Conservation (phyloP, 768 basidiomycete genomes). For the Leccinum boreale region DNA sequence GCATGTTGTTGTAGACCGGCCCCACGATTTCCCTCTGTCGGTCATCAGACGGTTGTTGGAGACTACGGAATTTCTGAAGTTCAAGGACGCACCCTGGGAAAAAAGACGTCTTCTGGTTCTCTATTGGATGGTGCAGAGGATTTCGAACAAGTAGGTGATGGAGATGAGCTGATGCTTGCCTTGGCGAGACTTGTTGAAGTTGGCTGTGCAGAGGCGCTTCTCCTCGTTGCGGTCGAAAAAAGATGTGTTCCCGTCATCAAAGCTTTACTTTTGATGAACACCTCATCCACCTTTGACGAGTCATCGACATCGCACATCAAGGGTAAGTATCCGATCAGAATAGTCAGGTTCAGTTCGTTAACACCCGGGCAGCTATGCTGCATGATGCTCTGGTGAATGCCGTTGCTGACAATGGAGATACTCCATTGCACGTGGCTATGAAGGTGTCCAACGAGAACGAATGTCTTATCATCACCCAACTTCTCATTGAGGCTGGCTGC, state of each 20-base stretch:
- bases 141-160: background rate
- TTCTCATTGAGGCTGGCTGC: background rate
- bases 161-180: background rate
- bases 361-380: background rate
- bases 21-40: background rate
- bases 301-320: background rate
- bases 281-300: background rate
- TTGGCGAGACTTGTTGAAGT: background rate
- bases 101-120: background rate
- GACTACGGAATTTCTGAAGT: background rate
- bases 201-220: background rate
- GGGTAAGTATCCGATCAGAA: background rate
- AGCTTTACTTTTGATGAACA: slow-evolving; percentile 5
- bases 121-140: slow-evolving; percentile 1
- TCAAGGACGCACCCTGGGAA: background rate
- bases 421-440: background rate
- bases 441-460: background rate
- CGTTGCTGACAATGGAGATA: background rate
- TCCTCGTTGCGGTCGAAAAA: background rate
- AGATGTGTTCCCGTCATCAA: background rate
- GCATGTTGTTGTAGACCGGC: background rate
- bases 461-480: background rate
- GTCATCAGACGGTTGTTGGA: background rate
- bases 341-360: background rate
- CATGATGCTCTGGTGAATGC: background rate